phyloP scores from a whole-genome alignment of 306 rosid species.

The Oemleria cerasiformis region DNA sequence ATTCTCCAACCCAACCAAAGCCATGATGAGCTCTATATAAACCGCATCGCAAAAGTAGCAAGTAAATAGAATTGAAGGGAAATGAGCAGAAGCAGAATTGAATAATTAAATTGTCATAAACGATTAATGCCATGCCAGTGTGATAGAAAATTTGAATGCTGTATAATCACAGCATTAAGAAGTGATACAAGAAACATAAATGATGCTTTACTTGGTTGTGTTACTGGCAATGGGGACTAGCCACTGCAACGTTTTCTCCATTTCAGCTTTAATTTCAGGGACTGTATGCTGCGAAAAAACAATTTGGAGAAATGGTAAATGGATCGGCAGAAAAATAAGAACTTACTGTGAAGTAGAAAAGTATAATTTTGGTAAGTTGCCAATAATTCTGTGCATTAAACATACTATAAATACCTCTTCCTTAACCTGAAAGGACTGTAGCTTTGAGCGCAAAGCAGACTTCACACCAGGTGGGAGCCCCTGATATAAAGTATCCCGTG shows the following conservation, averaged over 20 bases:
- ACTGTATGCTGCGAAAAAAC: slow-evolving; percentile 67
- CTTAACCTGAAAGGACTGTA: slow-evolving; percentile 76
- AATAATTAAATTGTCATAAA: background rate
- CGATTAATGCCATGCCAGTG: background rate
- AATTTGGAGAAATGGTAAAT: background rate
- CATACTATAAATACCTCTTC: slow-evolving; percentile 65
- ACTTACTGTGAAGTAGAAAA: background rate
- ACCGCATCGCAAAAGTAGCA: background rate
- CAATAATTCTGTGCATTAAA: background rate
- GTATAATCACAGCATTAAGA: background rate
- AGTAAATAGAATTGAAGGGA: background rate
- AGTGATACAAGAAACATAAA: background rate
- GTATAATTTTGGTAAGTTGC: background rate
- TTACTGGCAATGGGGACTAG: slow-evolving; percentile 89
- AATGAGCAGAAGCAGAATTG: background rate
- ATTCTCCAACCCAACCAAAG: slow-evolving; percentile 99
- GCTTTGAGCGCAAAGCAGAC: slow-evolving; percentile 73
- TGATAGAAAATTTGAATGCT: background rate
- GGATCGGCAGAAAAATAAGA: background rate
- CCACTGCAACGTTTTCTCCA: slow-evolving; percentile 95
- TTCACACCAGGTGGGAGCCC: slow-evolving; percentile 90
- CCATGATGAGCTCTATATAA: slow-evolving; percentile 87
- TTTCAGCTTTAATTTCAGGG: slow-evolving; percentile 88
- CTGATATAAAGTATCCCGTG: slow-evolving; percentile 92
- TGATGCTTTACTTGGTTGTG: slow-evolving; percentile 74